A percentile compares a stretch with the other conserved stretches of the same genome.
Evolutionary conservation across 2,329 filamentous ascomycete species (phyloP).

Genomic region (Paraconiothyrium sp.): DNA sequence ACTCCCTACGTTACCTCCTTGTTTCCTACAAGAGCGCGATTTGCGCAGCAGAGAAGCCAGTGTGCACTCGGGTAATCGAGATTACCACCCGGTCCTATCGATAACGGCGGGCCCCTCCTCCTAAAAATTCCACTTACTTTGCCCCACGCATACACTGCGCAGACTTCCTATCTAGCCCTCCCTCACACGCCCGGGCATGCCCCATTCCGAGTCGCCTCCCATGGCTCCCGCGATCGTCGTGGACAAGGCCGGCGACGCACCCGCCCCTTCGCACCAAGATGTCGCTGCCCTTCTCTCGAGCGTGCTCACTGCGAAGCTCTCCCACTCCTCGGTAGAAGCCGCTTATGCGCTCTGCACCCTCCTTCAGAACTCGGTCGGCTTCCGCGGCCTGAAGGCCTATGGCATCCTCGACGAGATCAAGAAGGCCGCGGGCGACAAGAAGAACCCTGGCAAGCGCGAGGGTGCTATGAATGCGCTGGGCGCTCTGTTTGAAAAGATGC

Average conservation of each 20-base stretch:
- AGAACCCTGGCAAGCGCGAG: conserved; percentile 84
- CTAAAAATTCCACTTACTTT: conserved; percentile 10
- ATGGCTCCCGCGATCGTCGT: conserved; percentile 59
- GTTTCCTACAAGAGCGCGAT: neutral
- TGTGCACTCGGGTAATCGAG: conserved; percentile 5
- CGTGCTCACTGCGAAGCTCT: conserved; percentile 62
- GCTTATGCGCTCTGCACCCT: conserved; percentile 72
- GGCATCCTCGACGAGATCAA: conserved; percentile 70
- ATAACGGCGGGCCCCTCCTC: conserved; percentile 7
- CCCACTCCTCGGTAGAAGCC: conserved; percentile 67
- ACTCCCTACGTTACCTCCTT: conserved; percentile 8
- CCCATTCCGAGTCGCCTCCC: conserved; percentile 61
- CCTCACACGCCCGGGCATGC: conserved; percentile 49
- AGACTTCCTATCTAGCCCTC: conserved; percentile 1
- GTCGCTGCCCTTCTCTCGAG: conserved; percentile 54
- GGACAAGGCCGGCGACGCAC: conserved; percentile 53
- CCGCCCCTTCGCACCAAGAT: conserved; percentile 58
- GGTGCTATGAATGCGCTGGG: conserved; percentile 95
- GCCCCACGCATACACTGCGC: conserved; percentile 10
- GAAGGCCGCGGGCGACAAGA: conserved; percentile 92
- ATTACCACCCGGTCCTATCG: conserved; percentile 13
- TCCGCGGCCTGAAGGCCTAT: conserved; percentile 69
- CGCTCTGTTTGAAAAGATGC: conserved; percentile 90
- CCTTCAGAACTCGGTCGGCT: conserved; percentile 71
- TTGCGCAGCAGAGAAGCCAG: conserved; percentile 7